These are phyloP conservation scores for Xylariaceae sp. DNA, from an alignment of 2,329 filamentous ascomycete species.

Conservation along the genomic window DNA sequence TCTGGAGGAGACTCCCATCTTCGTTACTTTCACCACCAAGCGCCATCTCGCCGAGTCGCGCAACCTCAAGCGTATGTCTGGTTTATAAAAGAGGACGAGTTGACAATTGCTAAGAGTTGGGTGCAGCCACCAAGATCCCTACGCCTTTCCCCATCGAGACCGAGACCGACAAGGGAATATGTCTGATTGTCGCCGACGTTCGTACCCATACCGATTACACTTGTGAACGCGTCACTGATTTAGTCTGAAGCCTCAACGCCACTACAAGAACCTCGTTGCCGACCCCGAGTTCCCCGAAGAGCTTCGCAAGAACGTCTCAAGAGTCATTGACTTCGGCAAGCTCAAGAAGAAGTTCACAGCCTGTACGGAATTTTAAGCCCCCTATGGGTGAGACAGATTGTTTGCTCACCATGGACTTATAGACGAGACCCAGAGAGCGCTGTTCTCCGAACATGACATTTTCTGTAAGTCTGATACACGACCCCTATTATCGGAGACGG, in stretches of 20 bases:
- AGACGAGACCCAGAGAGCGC: slow-evolving; percentile 74
- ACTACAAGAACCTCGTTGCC: slow-evolving; percentile 81
- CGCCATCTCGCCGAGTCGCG: slow-evolving; percentile 63
- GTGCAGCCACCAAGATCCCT: slow-evolving; percentile 67
- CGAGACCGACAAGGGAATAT: slow-evolving; percentile 52
- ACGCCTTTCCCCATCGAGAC: slow-evolving; percentile 72
- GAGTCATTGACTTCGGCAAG: slow-evolving; percentile 77
- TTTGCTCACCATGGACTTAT: slow-evolving; percentile 1
- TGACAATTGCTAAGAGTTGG: slow-evolving; percentile 41
- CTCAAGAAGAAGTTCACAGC: slow-evolving; percentile 77
- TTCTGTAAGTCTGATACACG: slow-evolving; percentile 46
- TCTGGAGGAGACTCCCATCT: slow-evolving; percentile 49
- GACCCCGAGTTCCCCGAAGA: slow-evolving; percentile 64
- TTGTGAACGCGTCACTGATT: slow-evolving; percentile 6
- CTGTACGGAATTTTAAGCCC: slow-evolving; percentile 35
- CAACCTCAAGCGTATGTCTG: slow-evolving; percentile 17
- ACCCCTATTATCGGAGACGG: background rate
- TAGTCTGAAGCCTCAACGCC: slow-evolving; percentile 34
- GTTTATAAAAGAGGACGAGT: background rate
- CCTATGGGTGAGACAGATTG: background rate
- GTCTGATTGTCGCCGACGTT: slow-evolving; percentile 71
- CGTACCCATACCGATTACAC: background rate
- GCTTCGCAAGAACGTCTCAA: slow-evolving; percentile 62
- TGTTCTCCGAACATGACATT: slow-evolving; percentile 81
- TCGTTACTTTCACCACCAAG: slow-evolving; percentile 61